Base-by-base conservation (phyloP, 2,329 filamentous ascomycete species). In the Sphaerulina musiva region DNA sequence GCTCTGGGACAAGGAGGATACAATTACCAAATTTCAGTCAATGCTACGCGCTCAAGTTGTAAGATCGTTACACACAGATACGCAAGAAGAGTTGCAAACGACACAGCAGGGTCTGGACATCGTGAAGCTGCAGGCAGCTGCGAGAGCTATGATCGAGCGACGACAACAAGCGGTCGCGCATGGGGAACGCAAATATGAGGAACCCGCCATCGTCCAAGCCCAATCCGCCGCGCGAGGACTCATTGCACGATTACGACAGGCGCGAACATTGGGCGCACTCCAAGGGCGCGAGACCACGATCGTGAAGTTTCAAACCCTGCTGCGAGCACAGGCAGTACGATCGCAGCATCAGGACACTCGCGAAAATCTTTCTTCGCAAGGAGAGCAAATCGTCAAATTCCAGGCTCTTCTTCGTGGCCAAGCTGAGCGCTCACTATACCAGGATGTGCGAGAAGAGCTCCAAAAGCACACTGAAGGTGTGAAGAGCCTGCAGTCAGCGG, bases 1-100 rank as follows among this genome's bases (percentile, higher is more conserved):
- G 31, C 79, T 98, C 2, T 98, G 93, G 93, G 86, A 93, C 58
- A 79, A 81, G 11, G 93, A 98, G 70, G 78, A 85, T 23, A 77
- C 79, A 69, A 72, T 98, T 17, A 73, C 89, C 45, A 85, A 95
- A 47, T 76, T 98, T 6, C 93, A 98, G 70, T 83, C 91, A 10
- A 83, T 85, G 42, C 77, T 84, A 44, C 71, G 76, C 59, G 71
- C 72, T 10, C 59, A 77, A 14, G 62, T 68, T 52, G 79, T 80
- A 40, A 53, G 56, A 38, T 59, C 54, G 12, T 80, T 81, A 51
- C 81, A 84, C 47, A 79, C 90, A 54, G 77, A 80, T 45, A 77
- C 82, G 59, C 80, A 66, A 71, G 79, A 68, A 43, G 64, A 72
- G 41, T 66, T 82, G 6, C 78, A 81, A 54, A 46, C 50, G 11